phyloP scores from a whole-genome alignment of 1,284 basidiomycete genomes.

The Pascua guehoae region DNA sequence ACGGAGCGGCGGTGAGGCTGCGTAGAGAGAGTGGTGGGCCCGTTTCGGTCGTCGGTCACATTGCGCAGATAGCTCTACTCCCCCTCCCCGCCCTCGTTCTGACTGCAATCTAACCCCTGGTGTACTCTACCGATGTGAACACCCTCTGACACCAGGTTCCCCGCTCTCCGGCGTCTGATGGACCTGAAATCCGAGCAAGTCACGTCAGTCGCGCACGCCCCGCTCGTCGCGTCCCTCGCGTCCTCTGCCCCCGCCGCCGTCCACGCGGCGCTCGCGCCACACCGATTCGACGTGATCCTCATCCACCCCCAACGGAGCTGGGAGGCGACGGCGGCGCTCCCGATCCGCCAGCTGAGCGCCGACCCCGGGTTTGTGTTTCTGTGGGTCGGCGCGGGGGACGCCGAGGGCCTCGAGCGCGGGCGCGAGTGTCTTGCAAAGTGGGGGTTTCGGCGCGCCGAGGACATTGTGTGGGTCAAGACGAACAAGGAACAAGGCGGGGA shows the following conservation, averaged over 20 bases:
- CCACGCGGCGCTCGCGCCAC: constrained; percentile 15
- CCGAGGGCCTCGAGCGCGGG: constrained; percentile 86
- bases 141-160: constrained; percentile 61
- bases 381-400: constrained; percentile 91
- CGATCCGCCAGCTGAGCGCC: constrained; percentile 76
- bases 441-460: constrained; percentile 94
- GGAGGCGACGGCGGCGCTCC: constrained; percentile 74
- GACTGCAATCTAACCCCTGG: neutral
- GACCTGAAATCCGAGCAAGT: constrained; percentile 62
- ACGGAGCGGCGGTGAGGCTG: neutral
- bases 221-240: constrained; percentile 33
- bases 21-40: too few relatives aligned
- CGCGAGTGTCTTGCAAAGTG: constrained; percentile 86
- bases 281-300: constrained; percentile 84
- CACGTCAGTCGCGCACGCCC: constrained; percentile 35
- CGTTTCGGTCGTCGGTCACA: too few relatives aligned
- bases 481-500: constrained; percentile 54
- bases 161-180: constrained; percentile 78
- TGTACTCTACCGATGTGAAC: neutral
- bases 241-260: constrained; percentile 1
- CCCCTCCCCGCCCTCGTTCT: neutral
- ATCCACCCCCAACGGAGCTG: constrained; percentile 87
- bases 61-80: too few relatives aligned
- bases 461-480: constrained; percentile 95
- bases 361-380: constrained; percentile 92